A percentile compares a stretch with the other conserved stretches of the same genome.
Evolutionary conservation across 441 rosid species (phyloP).

Genomic region (Pelargonium exstipulatum): DNA sequence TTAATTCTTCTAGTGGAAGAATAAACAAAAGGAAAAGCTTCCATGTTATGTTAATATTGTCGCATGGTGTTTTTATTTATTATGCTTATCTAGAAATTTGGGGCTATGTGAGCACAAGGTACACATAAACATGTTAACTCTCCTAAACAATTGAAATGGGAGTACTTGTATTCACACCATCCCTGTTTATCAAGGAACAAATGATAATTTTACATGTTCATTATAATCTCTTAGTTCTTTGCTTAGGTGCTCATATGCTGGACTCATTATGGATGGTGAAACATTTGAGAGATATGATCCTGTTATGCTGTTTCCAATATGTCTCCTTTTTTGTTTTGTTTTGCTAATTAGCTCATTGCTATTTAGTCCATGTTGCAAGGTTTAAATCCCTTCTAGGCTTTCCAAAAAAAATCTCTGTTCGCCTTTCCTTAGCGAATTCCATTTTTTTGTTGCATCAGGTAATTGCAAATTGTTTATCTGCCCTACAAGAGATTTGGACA

Average conservation of each 20-base stretch:
- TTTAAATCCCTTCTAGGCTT: not conserved
- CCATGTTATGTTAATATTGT: not conserved
- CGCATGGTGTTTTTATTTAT: not conserved
- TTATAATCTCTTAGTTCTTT: not conserved
- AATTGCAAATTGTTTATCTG: slow-evolving; percentile 75
- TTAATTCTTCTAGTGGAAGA: not conserved
- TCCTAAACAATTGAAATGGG: not conserved
- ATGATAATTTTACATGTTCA: not conserved
- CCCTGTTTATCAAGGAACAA: not conserved
- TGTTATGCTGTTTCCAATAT: not conserved
- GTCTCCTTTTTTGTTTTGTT: not conserved
- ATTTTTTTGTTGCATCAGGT: slow-evolving; percentile 41
- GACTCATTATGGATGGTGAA: slow-evolving; percentile 6
- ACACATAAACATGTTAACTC: not conserved
- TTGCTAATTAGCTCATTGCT: not conserved
- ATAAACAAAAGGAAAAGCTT: not conserved
- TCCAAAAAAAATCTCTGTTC: not conserved
- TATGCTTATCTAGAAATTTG: not conserved
- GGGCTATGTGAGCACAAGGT: not conserved
- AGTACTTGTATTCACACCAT: not conserved
- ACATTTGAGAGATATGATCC: not conserved
- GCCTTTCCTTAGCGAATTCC: not conserved
- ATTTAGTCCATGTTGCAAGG: not conserved
- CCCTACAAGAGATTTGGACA: slow-evolving; percentile 92
- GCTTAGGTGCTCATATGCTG: not conserved